Conservation (phyloP, 2,329 filamentous ascomycete species). For the Fusarium coicis region DNA sequence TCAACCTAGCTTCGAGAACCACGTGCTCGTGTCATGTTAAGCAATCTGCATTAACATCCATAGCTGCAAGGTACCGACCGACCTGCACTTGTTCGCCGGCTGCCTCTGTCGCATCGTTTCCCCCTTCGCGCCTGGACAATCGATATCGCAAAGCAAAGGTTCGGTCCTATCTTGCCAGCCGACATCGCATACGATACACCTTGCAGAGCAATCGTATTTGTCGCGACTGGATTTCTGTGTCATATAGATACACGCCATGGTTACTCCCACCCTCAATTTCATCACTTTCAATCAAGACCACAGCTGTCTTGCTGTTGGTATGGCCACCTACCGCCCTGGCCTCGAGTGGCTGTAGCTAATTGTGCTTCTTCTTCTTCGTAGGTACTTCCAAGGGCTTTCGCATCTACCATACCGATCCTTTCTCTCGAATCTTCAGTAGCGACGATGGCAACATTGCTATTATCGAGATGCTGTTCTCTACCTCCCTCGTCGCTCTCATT, state of each 20-base stretch:
- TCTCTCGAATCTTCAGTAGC: conserved; percentile 93
- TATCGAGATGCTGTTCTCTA: conserved; percentile 98
- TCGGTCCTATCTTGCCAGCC: not conserved
- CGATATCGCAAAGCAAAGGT: not conserved
- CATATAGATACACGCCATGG: conserved; percentile 59
- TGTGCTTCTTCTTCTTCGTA: conserved; percentile 48
- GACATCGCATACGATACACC: not conserved
- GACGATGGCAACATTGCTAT: conserved; percentile 95
- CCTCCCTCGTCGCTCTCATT: conserved; percentile 92
- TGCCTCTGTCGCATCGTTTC: conserved; percentile 2
- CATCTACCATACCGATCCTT: conserved; percentile 96
- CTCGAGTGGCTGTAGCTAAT: conserved; percentile 14
- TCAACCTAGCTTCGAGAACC: conserved; percentile 14
- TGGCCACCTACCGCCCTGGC: conserved; percentile 47
- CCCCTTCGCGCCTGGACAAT: not conserved
- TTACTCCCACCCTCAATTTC: conserved; percentile 86
- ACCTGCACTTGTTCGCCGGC: not conserved
- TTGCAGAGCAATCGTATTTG: not conserved
- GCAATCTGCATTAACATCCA: conserved; percentile 10
- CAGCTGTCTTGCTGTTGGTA: conserved; percentile 94
- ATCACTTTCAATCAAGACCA: conserved; percentile 99
- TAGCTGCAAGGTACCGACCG: conserved; percentile 7
- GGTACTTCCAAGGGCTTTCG: conserved; percentile 94
- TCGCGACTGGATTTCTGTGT: not conserved
- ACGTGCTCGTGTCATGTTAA: conserved; percentile 21